These are phyloP conservation scores for Plasmodium berghei DNA, from an alignment of 169 alveolate species.

Conservation along the genomic window DNA sequence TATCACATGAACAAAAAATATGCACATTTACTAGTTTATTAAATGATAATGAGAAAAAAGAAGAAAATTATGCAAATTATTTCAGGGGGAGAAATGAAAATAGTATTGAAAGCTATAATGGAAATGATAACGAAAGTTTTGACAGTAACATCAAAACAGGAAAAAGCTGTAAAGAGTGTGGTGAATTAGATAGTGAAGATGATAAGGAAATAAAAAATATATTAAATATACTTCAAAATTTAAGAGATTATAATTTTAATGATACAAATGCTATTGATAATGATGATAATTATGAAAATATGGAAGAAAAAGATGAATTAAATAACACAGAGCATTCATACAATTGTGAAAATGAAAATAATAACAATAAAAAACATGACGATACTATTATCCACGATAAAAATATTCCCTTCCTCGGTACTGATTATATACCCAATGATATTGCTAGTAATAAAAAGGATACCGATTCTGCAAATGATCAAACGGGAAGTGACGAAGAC, in stretches of 20 bases:
- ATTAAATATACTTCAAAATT: constrained; percentile 41
- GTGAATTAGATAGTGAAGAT: constrained; percentile 37
- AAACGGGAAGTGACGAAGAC: background rate
- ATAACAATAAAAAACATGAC: background rate
- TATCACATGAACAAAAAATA: constrained; percentile 15
- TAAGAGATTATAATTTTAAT: constrained; percentile 58
- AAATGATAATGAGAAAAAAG: background rate
- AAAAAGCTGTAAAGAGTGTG: background rate
- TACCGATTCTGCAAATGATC: background rate
- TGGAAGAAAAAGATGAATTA: constrained; percentile 20
- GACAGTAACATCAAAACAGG: background rate
- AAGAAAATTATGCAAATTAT: background rate
- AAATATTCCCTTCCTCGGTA: constrained; percentile 52
- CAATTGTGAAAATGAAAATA: constrained; percentile 17
- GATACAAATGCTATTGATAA: constrained; percentile 49
- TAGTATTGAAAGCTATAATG: background rate
- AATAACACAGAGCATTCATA: background rate
- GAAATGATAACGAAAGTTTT: background rate
- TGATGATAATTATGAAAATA: constrained; percentile 35
- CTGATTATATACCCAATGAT: constrained; percentile 14
- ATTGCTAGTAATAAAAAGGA: background rate
- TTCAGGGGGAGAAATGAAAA: background rate
- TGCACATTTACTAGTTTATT: constrained; percentile 19
- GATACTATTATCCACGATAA: constrained; percentile 14
- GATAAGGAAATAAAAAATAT: constrained; percentile 62